These are phyloP conservation scores for Melampsora americana DNA, from an alignment of 1,284 basidiomycete genomes.

Conservation along the genomic window DNA sequence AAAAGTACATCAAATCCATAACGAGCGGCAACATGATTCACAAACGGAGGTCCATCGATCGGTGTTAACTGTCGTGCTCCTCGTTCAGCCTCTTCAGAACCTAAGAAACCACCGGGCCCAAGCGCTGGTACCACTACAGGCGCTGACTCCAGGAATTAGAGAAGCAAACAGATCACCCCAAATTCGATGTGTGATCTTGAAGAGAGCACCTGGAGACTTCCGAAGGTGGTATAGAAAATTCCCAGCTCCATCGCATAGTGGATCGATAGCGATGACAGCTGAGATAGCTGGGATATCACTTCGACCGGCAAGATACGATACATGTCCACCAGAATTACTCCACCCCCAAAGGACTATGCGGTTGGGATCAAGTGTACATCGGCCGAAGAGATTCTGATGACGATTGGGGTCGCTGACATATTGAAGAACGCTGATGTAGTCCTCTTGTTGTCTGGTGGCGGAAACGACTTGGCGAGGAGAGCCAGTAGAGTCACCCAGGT, in stretches of 20 bases:
- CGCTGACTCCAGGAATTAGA: background rate
- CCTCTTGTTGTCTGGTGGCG: slow-evolving; percentile 9
- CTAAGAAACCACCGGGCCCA: slow-evolving; percentile 12
- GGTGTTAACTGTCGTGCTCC: slow-evolving; percentile 18
- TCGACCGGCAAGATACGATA: slow-evolving; percentile 17
- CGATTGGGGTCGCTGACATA: slow-evolving; percentile 18
- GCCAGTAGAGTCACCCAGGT: slow-evolving; percentile 27
- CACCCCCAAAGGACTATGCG: slow-evolving; percentile 29
- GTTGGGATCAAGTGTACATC: background rate
- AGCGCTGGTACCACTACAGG: slow-evolving; percentile 15
- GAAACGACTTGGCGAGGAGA: slow-evolving; percentile 26
- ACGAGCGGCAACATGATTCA: slow-evolving; percentile 27
- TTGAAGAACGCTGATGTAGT: slow-evolving; percentile 26
- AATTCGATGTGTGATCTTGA: slow-evolving; percentile 15
- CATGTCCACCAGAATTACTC: slow-evolving; percentile 38
- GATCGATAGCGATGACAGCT: slow-evolving; percentile 30
- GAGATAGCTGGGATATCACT: slow-evolving; percentile 20
- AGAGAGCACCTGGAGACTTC: slow-evolving; percentile 5
- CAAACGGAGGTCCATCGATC: slow-evolving; percentile 1
- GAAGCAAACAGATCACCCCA: slow-evolving; percentile 19
- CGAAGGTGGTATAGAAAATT: slow-evolving; percentile 24
- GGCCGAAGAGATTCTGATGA: slow-evolving; percentile 3
- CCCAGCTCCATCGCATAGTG: slow-evolving; percentile 17
- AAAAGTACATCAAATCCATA: slow-evolving; percentile 26
- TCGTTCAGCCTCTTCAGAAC: slow-evolving; percentile 20